These are phyloP conservation scores for Cronartium quercuum DNA, from an alignment of 1,284 basidiomycete species.

Conservation along the genomic window DNA sequence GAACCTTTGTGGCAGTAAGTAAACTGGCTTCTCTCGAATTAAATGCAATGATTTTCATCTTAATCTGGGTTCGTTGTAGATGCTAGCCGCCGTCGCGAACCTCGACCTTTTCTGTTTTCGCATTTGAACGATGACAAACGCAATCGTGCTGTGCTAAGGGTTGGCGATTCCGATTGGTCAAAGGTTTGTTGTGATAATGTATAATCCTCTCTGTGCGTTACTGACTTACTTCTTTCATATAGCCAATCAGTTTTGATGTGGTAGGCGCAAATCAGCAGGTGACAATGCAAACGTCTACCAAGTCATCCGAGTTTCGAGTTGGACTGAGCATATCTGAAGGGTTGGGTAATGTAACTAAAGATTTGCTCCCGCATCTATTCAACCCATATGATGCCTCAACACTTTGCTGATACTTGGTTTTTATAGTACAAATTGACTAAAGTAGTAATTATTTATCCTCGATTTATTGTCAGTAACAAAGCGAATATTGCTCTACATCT, in stretches of 20 bases:
- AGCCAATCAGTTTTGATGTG: slow-evolving; percentile 83
- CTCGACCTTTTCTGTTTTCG: slow-evolving; percentile 62
- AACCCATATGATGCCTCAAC: background rate
- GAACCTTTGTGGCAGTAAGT: slow-evolving; percentile 49
- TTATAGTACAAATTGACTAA: slow-evolving; percentile 37
- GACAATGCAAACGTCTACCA: slow-evolving; percentile 63
- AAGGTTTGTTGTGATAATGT: slow-evolving; percentile 55
- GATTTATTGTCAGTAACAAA: slow-evolving; percentile 38
- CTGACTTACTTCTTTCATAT: slow-evolving; percentile 10
- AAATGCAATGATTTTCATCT: background rate
- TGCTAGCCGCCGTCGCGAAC: slow-evolving; percentile 43
- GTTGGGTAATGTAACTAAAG: slow-evolving; percentile 61
- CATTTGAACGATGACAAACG: slow-evolving; percentile 70
- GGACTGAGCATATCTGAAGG: slow-evolving; percentile 92
- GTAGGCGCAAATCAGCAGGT: slow-evolving; percentile 83
- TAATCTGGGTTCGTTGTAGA: slow-evolving; percentile 51
- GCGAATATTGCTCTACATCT: slow-evolving; percentile 19
- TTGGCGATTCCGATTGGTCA: slow-evolving; percentile 88
- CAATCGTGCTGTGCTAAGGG: slow-evolving; percentile 74
- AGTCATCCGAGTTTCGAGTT: slow-evolving; percentile 72
- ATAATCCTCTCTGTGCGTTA: background rate
- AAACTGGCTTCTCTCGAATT: slow-evolving; percentile 40
- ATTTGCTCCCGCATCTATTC: background rate
- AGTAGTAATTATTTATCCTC: slow-evolving; percentile 36
- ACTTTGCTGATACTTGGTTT: background rate